Evolutionary conservation across 768 basidiomycete species (phyloP), one percentile per base, ranked within the genome.

Genomic region (Mycena indigotica): DNA sequence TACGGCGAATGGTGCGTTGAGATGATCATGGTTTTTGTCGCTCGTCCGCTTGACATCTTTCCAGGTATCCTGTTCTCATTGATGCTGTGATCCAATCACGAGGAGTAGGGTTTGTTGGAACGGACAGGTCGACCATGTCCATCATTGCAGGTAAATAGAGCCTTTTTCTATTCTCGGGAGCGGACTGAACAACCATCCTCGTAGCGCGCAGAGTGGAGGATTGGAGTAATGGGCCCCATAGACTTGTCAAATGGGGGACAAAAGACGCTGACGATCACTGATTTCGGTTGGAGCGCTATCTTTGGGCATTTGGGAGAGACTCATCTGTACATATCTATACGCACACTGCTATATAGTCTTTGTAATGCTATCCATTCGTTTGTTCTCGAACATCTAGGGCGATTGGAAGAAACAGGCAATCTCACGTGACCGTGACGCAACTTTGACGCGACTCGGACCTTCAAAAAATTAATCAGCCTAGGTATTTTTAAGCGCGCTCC

Each of bases 61-160:
- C 21, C 62, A 88, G 88, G 87, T 86, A 88, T 69, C 86, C 88
- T 13, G 72, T 87, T n/a, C 71, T 91, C 50, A 79, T 91, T 50
- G 89, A 91, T 65, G 86, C 87, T 3, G 84, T 82, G 8, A 81
- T 89, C 55, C 90, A 91, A 65, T 86, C 87, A 0, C 73, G 72
- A 35, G 88, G 84, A 21, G 67, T 76, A 12, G 90, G 88, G 2
- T 86, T 91, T 65, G 82, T 92, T 15, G 90, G 88, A 8, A 90
- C 88, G 1, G 81, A 87, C 61, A 65, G 76, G 39, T 89, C 88
- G 29, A 91, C 89, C 4, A 89, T 89, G 83, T 84, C 86, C 2
- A 73, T 83, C 44, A 61, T 91, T 28, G 86, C 88, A 5, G 77
- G 77, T 52, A 21, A 0, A 17, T 50, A 40, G 3, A 35, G 8